Percentiles rank a stretch among this genome's conserved stretches.
Conservation (phyloP, 352 stramenopile species). For the Pythium aristosporum region DNA sequence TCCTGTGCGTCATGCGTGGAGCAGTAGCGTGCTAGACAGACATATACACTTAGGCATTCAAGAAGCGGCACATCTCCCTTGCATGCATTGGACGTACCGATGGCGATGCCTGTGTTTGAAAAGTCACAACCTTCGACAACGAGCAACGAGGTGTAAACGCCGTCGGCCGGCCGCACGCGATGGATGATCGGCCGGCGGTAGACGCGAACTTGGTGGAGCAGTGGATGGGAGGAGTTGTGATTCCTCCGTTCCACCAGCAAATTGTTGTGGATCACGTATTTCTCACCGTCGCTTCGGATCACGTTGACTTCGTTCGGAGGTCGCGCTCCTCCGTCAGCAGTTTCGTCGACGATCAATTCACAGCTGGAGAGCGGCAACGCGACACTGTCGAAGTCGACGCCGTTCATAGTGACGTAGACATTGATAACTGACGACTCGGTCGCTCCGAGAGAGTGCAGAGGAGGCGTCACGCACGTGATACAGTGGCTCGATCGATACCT, state of each 20-base stretch:
- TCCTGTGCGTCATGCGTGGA: constrained; percentile 32
- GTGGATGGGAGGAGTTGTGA: not conserved
- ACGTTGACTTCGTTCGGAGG: not conserved
- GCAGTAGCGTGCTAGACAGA: constrained; percentile 16
- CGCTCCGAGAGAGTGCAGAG: constrained; percentile 19
- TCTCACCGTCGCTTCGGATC: not conserved
- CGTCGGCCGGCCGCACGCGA: constrained; percentile 46
- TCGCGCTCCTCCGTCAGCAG: not conserved
- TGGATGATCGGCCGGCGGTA: constrained; percentile 49
- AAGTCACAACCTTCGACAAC: constrained; percentile 57
- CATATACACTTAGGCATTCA: too few relatives aligned
- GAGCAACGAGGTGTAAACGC: constrained; percentile 60
- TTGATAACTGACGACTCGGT: constrained; percentile 21
- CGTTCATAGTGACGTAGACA: constrained; percentile 34
- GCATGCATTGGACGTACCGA: constrained; percentile 33
- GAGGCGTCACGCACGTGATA: constrained; percentile 33
- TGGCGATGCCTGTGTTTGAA: constrained; percentile 43
- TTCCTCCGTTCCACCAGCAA: not conserved
- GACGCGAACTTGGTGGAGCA: constrained; percentile 37
- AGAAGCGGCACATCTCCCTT: too few relatives aligned
- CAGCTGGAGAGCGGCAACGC: constrained; percentile 19
- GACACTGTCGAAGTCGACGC: constrained; percentile 45
- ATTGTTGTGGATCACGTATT: constrained; percentile 20
- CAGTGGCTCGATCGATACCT: constrained; percentile 30
- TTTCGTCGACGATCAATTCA: not conserved